Conservation (phyloP, 495 filamentous ascomycete genomes). For the Aspergillus nidulans region DNA sequence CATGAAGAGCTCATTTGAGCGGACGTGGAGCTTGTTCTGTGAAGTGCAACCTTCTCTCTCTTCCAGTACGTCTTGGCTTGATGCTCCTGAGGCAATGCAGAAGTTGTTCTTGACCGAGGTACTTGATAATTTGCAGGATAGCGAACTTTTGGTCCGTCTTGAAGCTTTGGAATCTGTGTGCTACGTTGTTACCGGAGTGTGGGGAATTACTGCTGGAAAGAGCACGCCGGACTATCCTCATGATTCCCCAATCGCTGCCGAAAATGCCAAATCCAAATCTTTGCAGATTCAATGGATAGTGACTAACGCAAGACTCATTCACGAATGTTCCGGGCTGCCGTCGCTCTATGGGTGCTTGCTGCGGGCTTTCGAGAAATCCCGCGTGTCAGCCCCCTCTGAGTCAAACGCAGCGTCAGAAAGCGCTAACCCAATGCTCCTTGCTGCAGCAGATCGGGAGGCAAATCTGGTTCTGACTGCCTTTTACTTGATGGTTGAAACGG, state of each 20-base stretch:
- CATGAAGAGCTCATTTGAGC: slow-evolving; percentile 68
- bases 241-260: slow-evolving; percentile 25
- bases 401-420: slow-evolving; percentile 32
- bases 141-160: slow-evolving; percentile 51
- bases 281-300: slow-evolving; percentile 69
- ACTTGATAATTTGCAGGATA: slow-evolving; percentile 38
- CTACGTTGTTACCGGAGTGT: slow-evolving; percentile 73
- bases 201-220: slow-evolving; percentile 66
- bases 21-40: slow-evolving; percentile 53
- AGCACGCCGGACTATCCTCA: slow-evolving; percentile 26
- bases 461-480: slow-evolving; percentile 57
- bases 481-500: slow-evolving; percentile 69
- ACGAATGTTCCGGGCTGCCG: slow-evolving; percentile 55
- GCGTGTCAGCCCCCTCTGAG: slow-evolving; percentile 23
- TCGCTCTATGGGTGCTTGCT: slow-evolving; percentile 58
- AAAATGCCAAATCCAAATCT: slow-evolving; percentile 43
- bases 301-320: slow-evolving; percentile 54
- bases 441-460: slow-evolving; percentile 41
- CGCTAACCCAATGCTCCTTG: slow-evolving; percentile 29
- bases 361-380: slow-evolving; percentile 51
- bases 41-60: slow-evolving; percentile 28
- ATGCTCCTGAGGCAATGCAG: slow-evolving; percentile 39
- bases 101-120: slow-evolving; percentile 41
- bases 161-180: slow-evolving; percentile 70
- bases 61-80: slow-evolving; percentile 45